Evolutionary conservation across 2,329 filamentous ascomycete species (phyloP).

Genomic region (Scolecobasidium constrictum): DNA sequence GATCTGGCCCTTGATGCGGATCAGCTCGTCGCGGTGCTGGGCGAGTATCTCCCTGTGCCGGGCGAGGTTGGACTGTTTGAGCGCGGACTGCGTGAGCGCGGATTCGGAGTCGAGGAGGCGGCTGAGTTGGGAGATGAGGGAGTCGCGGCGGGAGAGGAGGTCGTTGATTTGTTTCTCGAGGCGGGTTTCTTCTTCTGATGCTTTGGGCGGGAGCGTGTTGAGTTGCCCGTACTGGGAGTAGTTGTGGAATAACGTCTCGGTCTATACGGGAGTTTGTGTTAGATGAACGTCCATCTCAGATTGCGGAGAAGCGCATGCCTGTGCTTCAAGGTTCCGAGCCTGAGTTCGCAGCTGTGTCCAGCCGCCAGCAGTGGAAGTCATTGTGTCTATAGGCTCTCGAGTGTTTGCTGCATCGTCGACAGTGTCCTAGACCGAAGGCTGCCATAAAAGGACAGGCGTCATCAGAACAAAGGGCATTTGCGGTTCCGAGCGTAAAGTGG

Average conservation of each 20-base stretch:
- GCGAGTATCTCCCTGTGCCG: conserved; percentile 83
- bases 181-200: conserved; percentile 71
- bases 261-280: conserved; percentile 41
- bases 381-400: conserved; percentile 10
- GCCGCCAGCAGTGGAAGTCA: conserved; percentile 33
- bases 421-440: background rate
- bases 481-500: too few species aligned
- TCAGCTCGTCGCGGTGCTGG: conserved; percentile 75
- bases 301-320: conserved; percentile 45
- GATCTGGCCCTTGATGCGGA: conserved; percentile 62
- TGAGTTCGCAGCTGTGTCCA: conserved; percentile 95
- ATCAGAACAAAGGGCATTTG: too few species aligned
- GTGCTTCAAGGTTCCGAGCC: conserved; percentile 75
- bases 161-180: conserved; percentile 77
- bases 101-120: conserved; percentile 91
- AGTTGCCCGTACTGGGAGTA: conserved; percentile 87
- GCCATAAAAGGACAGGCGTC: background rate
- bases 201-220: conserved; percentile 67
- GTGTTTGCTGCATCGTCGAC: background rate
- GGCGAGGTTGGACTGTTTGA: conserved; percentile 94
- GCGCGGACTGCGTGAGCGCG: conserved; percentile 71
- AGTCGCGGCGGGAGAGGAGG: conserved; percentile 78
- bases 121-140: conserved; percentile 67
- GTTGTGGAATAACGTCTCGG: conserved; percentile 68
- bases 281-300: conserved; percentile 3